phyloP scores from a whole-genome alignment of 192 early-diverging fungal genomes.

The Gonapodya sp. region DNA sequence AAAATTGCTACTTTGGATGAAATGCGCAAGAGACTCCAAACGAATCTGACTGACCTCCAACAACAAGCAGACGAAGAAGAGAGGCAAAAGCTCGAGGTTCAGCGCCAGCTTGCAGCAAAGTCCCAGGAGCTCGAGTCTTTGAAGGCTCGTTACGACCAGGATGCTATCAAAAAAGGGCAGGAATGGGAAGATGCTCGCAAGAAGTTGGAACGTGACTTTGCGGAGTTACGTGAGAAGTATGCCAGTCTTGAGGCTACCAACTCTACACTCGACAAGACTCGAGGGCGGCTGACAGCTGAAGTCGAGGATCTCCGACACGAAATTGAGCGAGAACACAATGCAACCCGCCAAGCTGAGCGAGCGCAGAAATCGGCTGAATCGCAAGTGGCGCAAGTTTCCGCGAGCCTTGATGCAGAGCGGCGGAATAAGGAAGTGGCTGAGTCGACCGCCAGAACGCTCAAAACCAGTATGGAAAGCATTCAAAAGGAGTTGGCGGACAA shows the following conservation, averaged over 20 bases:
- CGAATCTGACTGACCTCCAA: background rate
- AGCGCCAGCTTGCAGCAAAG: background rate
- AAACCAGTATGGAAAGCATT: constrained; percentile 41
- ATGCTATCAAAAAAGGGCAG: background rate
- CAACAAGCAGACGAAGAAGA: background rate
- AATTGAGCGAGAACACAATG: constrained; percentile 63
- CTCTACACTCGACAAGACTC: constrained; percentile 61
- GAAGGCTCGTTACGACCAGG: background rate
- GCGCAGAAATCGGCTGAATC: constrained; percentile 47
- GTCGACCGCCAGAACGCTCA: constrained; percentile 45
- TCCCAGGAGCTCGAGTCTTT: background rate
- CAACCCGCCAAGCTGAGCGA: constrained; percentile 53
- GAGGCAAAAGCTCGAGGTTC: background rate
- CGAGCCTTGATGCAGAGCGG: constrained; percentile 45
- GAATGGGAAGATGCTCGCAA: constrained; percentile 2
- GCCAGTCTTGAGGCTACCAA: background rate
- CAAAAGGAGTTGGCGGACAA: constrained; percentile 51
- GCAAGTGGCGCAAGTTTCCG: constrained; percentile 39
- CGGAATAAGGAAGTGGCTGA: constrained; percentile 49
- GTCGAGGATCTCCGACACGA: constrained; percentile 67
- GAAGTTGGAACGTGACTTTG: background rate
- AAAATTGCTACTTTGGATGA: constrained; percentile 1
- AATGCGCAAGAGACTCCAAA: background rate
- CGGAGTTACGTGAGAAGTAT: background rate
- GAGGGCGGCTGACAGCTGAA: constrained; percentile 52